Evolutionary conservation across 495 filamentous ascomycete genomes (phyloP).

Genomic region (Podospora comata): DNA sequence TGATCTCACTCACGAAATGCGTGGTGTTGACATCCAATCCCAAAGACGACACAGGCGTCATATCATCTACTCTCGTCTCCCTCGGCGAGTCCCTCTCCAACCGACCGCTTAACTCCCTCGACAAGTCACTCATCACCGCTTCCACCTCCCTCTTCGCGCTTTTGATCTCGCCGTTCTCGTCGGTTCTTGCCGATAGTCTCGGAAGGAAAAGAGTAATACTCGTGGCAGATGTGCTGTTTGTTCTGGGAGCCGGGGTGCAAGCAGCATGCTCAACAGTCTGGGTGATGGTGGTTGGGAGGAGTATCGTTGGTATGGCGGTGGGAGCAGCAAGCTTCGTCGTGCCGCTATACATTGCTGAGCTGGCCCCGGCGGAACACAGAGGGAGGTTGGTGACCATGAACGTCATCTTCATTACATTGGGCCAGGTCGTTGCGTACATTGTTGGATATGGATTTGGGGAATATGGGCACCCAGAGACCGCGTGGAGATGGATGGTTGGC

Average conservation of each 20-base stretch:
- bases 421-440: constrained; percentile 83
- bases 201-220: constrained; percentile 76
- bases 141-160: constrained; percentile 78
- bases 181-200: constrained; percentile 66
- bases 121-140: constrained; percentile 82
- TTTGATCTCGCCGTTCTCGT: constrained; percentile 70
- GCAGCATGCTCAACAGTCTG: constrained; percentile 59
- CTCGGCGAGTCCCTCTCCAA: constrained; percentile 70
- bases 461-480: constrained; percentile 45
- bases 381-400: constrained; percentile 76
- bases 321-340: constrained; percentile 79
- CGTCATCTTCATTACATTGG: constrained; percentile 76
- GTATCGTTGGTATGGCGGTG: constrained; percentile 77
- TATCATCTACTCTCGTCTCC: constrained; percentile 81
- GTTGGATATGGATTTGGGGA: constrained; percentile 66
- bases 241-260: constrained; percentile 69
- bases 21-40: constrained; percentile 21
- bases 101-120: constrained; percentile 63
- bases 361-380: constrained; percentile 70
- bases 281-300: constrained; percentile 74
- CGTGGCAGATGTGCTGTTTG: constrained; percentile 75
- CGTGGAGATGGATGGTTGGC: constrained; percentile 90
- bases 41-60: constrained; percentile 80
- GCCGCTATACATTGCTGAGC: constrained; percentile 82
- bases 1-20: not conserved